Conservation (phyloP, 2,329 filamentous ascomycete species). For the Nothophaeocryptopus gaeumannii region DNA sequence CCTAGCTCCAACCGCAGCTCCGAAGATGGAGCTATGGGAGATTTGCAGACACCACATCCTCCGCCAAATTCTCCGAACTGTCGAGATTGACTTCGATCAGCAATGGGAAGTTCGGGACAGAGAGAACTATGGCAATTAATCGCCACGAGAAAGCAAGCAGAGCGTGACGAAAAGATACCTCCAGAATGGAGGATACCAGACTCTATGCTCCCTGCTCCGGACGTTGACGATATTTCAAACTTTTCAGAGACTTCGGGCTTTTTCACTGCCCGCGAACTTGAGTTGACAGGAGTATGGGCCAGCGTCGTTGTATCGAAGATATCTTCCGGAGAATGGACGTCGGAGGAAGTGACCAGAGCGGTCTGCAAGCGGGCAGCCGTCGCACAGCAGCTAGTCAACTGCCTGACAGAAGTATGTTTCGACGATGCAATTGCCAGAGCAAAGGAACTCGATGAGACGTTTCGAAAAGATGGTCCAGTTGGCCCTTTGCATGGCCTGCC, state of each 20-base stretch:
- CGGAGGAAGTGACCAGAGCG: slow-evolving; percentile 30
- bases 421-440: slow-evolving; percentile 36
- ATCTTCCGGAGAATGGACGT: slow-evolving; percentile 11
- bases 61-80: too few species aligned
- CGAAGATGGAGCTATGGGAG: too few species aligned
- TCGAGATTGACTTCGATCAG: too few species aligned
- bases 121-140: slow-evolving; percentile 39
- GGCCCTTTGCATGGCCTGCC: slow-evolving; percentile 52
- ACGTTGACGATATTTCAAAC: slow-evolving; percentile 41
- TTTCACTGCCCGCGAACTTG: slow-evolving; percentile 43
- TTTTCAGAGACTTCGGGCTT: slow-evolving; percentile 12
- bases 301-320: slow-evolving; percentile 21
- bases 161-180: slow-evolving; percentile 43
- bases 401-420: slow-evolving; percentile 42
- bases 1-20: too few species aligned
- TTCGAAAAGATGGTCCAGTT: slow-evolving; percentile 35
- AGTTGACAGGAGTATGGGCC: slow-evolving; percentile 52
- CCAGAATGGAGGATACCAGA: slow-evolving; percentile 39
- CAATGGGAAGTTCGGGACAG: slow-evolving; percentile 11
- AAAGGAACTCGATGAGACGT: slow-evolving; percentile 22
- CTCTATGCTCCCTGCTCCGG: slow-evolving; percentile 47
- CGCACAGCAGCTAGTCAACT: slow-evolving; percentile 32
- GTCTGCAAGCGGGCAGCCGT: slow-evolving; percentile 42
- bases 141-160: slow-evolving; percentile 41
- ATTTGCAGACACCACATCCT: too few species aligned